phyloP scores from a whole-genome alignment of 2,329 filamentous ascomycete genomes.

The Colletotrichum orbiculare region DNA sequence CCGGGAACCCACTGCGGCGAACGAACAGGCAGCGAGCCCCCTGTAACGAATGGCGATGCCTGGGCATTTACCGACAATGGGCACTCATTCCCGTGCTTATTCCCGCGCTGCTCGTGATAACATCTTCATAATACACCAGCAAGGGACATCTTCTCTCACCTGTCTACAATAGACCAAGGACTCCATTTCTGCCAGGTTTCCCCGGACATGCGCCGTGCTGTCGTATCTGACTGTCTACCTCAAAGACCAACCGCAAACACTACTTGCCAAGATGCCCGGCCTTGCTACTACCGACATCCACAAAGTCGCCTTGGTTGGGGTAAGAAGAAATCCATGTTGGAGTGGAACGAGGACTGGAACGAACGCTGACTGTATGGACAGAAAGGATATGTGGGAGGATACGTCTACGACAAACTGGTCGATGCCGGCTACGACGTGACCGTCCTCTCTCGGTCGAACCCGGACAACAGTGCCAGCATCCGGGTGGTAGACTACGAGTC shows the following conservation, averaged over 20 bases:
- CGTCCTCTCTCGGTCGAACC: constrained; percentile 53
- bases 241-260: neutral
- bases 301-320: constrained; percentile 7
- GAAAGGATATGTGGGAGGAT: constrained; percentile 23
- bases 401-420: constrained; percentile 13
- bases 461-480: constrained; percentile 44
- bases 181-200: too few relatives aligned
- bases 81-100: too few relatives aligned
- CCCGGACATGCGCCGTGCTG: too few relatives aligned
- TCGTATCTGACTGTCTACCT: neutral
- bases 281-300: constrained; percentile 6
- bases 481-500: constrained; percentile 48
- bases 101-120: too few relatives aligned
- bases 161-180: too few relatives aligned
- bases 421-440: constrained; percentile 46
- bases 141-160: neutral
- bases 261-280: neutral
- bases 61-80: neutral
- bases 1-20: constrained; percentile 4
- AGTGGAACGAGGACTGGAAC: neutral
- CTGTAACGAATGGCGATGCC: neutral
- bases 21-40: neutral
- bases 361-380: neutral
- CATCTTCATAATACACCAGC: neutral
- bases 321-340: neutral